Conservation (phyloP, 2,329 filamentous ascomycete genomes). For the Pleoardoris graminearum region DNA sequence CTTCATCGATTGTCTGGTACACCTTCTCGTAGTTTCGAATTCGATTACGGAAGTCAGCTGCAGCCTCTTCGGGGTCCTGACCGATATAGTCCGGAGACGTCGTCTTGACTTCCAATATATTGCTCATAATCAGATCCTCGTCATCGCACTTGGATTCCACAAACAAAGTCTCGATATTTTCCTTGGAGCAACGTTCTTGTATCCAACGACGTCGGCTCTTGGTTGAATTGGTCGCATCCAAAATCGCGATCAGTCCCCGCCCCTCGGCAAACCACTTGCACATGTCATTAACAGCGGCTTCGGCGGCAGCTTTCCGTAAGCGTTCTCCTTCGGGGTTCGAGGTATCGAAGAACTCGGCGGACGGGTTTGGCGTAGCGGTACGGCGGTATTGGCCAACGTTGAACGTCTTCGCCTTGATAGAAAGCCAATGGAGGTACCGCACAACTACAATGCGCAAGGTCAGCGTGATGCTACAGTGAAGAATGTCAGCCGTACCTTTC, state of each 20-base stretch:
- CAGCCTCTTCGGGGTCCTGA: conserved; percentile 89
- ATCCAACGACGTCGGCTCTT: conserved; percentile 91
- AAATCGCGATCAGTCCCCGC: conserved; percentile 83
- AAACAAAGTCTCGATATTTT: conserved; percentile 87
- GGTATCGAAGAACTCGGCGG: conserved; percentile 93
- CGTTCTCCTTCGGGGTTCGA: conserved; percentile 89
- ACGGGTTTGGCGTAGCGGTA: conserved; percentile 83
- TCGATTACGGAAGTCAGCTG: conserved; percentile 87
- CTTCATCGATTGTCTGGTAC: conserved; percentile 89
- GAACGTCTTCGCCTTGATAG: conserved; percentile 90
- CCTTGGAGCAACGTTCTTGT: conserved; percentile 71
- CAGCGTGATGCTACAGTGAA: conserved; percentile 6
- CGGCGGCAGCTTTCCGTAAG: conserved; percentile 82
- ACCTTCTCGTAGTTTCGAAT: conserved; percentile 98
- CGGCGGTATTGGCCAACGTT: conserved; percentile 97
- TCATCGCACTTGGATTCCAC: conserved; percentile 98
- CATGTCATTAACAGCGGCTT: conserved; percentile 93
- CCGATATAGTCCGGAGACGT: conserved; percentile 93
- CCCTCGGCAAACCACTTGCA: conserved; percentile 81
- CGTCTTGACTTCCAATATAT: conserved; percentile 96
- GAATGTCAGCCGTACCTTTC: conserved; percentile 68
- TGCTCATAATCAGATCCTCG: conserved; percentile 95
- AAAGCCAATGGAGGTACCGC: conserved; percentile 95
- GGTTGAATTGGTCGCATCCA: conserved; percentile 97
- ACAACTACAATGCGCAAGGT: conserved; percentile 39